These are phyloP conservation scores for Lachancea sp. DNA, from an alignment of 805 yeast species.

Conservation along the genomic window DNA sequence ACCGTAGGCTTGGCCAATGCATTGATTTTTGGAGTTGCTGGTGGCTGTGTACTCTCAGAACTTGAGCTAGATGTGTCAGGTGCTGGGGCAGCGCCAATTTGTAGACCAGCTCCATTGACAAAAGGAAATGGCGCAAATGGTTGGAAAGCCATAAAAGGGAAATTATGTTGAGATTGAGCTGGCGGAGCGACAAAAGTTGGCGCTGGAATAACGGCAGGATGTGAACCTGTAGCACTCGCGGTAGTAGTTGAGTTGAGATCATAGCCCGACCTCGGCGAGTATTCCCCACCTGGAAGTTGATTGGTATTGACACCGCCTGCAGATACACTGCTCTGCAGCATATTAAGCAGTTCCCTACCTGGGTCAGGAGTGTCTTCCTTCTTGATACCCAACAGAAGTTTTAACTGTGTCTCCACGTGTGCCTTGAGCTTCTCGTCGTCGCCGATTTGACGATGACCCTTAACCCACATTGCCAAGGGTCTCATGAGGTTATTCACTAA, in stretches of 20 bases:
- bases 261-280: background rate
- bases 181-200: conserved; percentile 7
- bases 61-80: conserved; percentile 10
- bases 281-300: background rate
- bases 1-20: conserved; percentile 10
- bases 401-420: conserved; percentile 60
- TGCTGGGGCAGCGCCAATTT: conserved; percentile 9
- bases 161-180: conserved; percentile 10
- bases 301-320: conserved; percentile 6
- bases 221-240: background rate
- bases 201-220: conserved; percentile 3
- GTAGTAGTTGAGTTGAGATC: background rate
- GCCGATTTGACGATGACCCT: conserved; percentile 42
- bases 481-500: conserved; percentile 37
- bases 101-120: conserved; percentile 17
- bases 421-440: conserved; percentile 55
- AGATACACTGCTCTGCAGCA: conserved; percentile 44
- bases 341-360: conserved; percentile 67
- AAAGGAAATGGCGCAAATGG: conserved; percentile 34
- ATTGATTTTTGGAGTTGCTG: conserved; percentile 11
- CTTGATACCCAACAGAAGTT: conserved; percentile 55
- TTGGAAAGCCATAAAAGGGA: conserved; percentile 22
- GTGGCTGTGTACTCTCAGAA: conserved; percentile 12
- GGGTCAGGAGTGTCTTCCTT: conserved; percentile 46
- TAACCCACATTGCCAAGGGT: conserved; percentile 46